phyloP scores from a whole-genome alignment of 1,139 yeast genomes.

The Hanseniaspora sp. region DNA sequence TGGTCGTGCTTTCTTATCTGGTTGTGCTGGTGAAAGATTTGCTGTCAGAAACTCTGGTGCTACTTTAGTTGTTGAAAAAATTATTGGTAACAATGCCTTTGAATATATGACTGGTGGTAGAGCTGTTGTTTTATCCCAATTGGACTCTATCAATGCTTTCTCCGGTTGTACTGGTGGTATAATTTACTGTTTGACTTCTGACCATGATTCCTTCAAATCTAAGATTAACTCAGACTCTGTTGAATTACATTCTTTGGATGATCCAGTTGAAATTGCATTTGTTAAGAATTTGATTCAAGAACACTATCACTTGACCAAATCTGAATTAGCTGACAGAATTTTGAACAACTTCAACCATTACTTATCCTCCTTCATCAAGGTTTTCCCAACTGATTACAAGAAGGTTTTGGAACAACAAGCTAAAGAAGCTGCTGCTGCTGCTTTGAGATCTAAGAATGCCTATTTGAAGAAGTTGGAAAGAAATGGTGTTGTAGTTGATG shows the following conservation, averaged over 20 bases:
- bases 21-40: constrained; percentile 97
- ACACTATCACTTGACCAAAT: constrained; percentile 87
- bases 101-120: constrained; percentile 99
- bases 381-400: constrained; percentile 84
- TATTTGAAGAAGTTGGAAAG: constrained; percentile 40
- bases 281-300: constrained; percentile 89
- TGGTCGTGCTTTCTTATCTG: constrained; percentile 87
- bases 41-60: constrained; percentile 99
- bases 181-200: constrained; percentile 90
- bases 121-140: constrained; percentile 79
- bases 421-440: constrained; percentile 40
- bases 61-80: constrained; percentile 86
- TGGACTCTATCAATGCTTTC: constrained; percentile 85
- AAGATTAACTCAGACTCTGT: constrained; percentile 76
- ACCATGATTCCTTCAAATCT: constrained; percentile 67
- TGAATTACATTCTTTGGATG: constrained; percentile 64
- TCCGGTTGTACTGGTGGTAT: constrained; percentile 99
- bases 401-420: constrained; percentile 75
- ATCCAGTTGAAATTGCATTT: constrained; percentile 88
- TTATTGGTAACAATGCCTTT: constrained; percentile 94
- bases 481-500: constrained; percentile 66
- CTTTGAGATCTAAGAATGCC: constrained; percentile 34
- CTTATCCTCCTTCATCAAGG: constrained; percentile 84
- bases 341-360: constrained; percentile 78
- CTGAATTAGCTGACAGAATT: constrained; percentile 77